Conservation (phyloP, 2,329 filamentous ascomycete genomes). For the Esteya vermicola region DNA sequence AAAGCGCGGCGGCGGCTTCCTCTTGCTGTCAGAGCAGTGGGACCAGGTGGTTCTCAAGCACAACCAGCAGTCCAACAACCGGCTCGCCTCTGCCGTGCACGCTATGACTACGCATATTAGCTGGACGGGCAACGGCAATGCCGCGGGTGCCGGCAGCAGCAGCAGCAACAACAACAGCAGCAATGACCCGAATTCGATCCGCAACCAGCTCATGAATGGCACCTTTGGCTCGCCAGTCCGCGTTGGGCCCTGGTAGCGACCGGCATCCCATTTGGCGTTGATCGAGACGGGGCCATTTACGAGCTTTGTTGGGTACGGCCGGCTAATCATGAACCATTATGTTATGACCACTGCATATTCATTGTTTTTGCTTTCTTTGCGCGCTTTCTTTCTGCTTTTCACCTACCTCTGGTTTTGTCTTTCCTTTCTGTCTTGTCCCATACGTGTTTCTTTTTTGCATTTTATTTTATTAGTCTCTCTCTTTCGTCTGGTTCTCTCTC, state of each 20-base stretch:
- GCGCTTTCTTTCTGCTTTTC: too few species aligned
- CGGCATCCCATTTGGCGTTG: too few species aligned
- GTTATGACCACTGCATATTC: conserved; percentile 2
- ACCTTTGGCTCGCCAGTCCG: conserved; percentile 45
- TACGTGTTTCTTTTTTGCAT: too few species aligned
- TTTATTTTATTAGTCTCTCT: neutral
- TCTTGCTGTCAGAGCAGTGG: conserved; percentile 77
- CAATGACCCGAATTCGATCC: conserved; percentile 40
- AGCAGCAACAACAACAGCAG: conserved; percentile 17
- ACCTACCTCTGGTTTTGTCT: too few species aligned
- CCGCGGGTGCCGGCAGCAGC: conserved; percentile 56
- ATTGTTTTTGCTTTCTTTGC: too few species aligned
- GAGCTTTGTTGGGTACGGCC: neutral
- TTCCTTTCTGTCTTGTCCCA: too few species aligned
- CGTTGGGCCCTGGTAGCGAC: conserved; percentile 47
- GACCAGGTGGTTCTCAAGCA: conserved; percentile 78
- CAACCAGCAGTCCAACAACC: conserved; percentile 72
- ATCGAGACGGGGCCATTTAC: neutral
- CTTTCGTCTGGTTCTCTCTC: neutral
- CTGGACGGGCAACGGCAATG: conserved; percentile 52
- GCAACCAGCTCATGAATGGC: conserved; percentile 48
- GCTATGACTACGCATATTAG: conserved; percentile 62
- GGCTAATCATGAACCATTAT: conserved; percentile 7
- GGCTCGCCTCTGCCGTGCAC: conserved; percentile 64
- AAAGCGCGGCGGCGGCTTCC: conserved; percentile 79